These are phyloP conservation scores for Gentiana dahurica DNA, from an alignment of 257 asterid species.

Conservation along the genomic window DNA sequence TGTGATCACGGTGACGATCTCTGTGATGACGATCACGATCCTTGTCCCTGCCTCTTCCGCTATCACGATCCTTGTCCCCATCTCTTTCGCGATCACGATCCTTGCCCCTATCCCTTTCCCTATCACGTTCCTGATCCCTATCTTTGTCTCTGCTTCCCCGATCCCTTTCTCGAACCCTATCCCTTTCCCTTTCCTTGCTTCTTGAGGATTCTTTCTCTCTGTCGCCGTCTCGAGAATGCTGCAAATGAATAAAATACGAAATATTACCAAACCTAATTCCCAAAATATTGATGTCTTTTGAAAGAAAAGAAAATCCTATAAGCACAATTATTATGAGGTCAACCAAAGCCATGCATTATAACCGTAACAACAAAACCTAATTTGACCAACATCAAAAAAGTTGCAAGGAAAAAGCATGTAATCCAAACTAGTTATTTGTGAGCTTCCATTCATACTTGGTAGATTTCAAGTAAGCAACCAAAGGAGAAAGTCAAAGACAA, in stretches of 20 bases:
- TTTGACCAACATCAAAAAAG: background rate
- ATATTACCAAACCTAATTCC: background rate
- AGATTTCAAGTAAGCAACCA: too few species aligned
- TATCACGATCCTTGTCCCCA: too few species aligned
- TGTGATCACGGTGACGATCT: conserved; percentile 59
- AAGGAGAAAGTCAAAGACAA: too few species aligned
- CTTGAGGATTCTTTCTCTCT: conserved; percentile 22
- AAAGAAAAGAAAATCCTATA: background rate
- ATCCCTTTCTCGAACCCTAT: conserved; percentile 26
- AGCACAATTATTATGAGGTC: too few species aligned
- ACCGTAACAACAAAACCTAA: background rate
- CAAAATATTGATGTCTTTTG: too few species aligned
- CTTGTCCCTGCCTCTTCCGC: too few species aligned
- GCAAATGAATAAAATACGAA: background rate
- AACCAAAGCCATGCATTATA: too few species aligned
- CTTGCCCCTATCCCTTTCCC: conserved; percentile 14
- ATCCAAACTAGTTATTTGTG: background rate
- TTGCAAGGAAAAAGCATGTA: background rate
- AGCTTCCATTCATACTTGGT: too few species aligned
- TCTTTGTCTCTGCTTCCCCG: conserved; percentile 11
- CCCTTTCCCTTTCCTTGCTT: conserved; percentile 18
- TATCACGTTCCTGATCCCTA: conserved; percentile 22
- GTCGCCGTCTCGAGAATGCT: conserved; percentile 22
- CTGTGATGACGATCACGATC: too few species aligned
- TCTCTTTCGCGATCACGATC: conserved; percentile 27